Percentiles rank a stretch among this genome's conserved stretches.
Evolutionary conservation across 306 rosid genomes (phyloP).

Genomic region (Neltuma alba): DNA sequence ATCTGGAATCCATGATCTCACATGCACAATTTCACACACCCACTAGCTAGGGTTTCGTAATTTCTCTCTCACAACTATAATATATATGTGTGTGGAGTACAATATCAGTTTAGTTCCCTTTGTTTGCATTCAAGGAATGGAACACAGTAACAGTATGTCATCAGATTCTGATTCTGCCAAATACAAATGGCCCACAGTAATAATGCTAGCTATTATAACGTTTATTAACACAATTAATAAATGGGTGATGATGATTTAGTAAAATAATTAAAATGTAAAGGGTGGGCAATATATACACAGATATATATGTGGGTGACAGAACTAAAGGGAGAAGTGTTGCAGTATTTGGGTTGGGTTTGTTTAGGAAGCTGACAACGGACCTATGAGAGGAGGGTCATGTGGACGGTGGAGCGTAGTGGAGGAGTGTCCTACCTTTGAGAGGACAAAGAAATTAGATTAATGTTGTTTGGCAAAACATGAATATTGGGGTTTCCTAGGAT

Average conservation of each 20-base stretch:
- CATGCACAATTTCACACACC: conserved; percentile 34
- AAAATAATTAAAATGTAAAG: not conserved
- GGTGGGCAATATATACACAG: not conserved
- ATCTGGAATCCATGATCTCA: conserved; percentile 49
- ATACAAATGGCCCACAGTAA: conserved; percentile 10
- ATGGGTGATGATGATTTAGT: not conserved
- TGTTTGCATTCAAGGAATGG: conserved; percentile 20
- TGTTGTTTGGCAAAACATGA: not conserved
- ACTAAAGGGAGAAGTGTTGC: not conserved
- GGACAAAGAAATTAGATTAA: not conserved
- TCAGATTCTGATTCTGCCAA: conserved; percentile 52
- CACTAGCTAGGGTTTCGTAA: not conserved
- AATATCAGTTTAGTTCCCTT: not conserved
- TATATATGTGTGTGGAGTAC: not conserved
- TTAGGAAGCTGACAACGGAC: conserved; percentile 1
- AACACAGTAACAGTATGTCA: conserved; percentile 29
- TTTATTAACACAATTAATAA: not conserved
- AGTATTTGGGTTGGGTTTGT: conserved; percentile 15
- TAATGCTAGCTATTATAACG: not conserved
- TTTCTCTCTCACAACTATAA: not conserved
- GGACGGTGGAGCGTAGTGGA: not conserved
- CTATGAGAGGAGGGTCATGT: conserved; percentile 28
- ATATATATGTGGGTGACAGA: not conserved
- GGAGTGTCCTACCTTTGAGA: conserved; percentile 16
- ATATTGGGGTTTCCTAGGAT: not conserved